Evolutionary conservation across 164 flowering plant genomes (phyloP), one percentile per base, ranked within the genome.

Genomic region (Amborella trichopoda): DNA sequence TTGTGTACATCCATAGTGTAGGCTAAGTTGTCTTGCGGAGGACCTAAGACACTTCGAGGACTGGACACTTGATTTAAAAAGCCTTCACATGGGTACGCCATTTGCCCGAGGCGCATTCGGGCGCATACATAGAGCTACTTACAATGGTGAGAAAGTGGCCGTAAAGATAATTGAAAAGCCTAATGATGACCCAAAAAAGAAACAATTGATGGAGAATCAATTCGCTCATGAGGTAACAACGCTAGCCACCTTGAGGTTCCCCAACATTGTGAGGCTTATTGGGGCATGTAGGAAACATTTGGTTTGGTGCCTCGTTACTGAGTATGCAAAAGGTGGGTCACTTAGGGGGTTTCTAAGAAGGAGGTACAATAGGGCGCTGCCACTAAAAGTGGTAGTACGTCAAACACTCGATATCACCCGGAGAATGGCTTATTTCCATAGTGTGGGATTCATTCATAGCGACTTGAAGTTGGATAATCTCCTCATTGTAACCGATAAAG

Each of bases 301-400:
- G 56, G 48, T 52, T 42, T 52, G 56, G 56, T 52, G 56, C 27
- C 41, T 52, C 23, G 56, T 52, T 9, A 52, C 56, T 1, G 56
- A 52, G 48, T 52, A 52, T 52, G 56, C 56, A 22, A 52, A 52
- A 40, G 56, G 56, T 5, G 56, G 56, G 22, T 52, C 56, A 28
- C 48, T 52, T 21, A 28, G 56, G 27, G 48, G 43, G 28, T 52
- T 52, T n/a, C 24, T 52, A 30, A 42, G 9, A 14, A 52, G 20
- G 22, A 14, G 56, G 23, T 48, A 52, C 19, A 52, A 52, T 22
- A 44, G 56, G 17, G 41, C 56, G 10, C 48, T 52, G 12, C 56
- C 56, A 1, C 24, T 52, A 40, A 52, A 43, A 27, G 22, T 52
- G 39, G 56, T 48, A 14, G 56, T 52, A n/a, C 41, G 32, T 28